Base-by-base conservation (phyloP, 371 early-diverging fungal genomes). In the Capillidium heterosporum region DNA sequence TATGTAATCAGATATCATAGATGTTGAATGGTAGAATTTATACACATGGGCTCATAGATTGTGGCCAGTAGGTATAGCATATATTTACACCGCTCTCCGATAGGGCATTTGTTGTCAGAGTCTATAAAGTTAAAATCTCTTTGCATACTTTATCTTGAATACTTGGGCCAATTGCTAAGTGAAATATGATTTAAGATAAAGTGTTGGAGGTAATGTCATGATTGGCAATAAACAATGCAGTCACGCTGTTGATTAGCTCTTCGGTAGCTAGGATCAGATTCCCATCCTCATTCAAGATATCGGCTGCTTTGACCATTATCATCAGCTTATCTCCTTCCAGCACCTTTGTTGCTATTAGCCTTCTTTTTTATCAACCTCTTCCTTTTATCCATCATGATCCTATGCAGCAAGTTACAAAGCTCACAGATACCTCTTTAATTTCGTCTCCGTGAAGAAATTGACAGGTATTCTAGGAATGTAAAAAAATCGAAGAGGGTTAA, bases 401-500 rank as follows among this genome's bases (percentile, higher is more conserved):
- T n/a, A 3, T 43, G 5, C 21, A 43, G 4, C n/a, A n/a, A 11
- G n/a, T 7, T n/a, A n/a, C 11, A 19, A n/a, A n/a, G 4, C 43
- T n/a, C 3, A 3, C 43, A n/a, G 3, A 43, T 4, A 11, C 5
- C 3, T 19, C 5, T 3, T 19, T 19, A 43, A 43, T 3, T 10
- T 43, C n/a, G n/a, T 11, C 3, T 3, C n/a, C 11, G 5, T 11
- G 21, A 43, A 10, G 5, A 3, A 11, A 43, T 11, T 11, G 43
- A 4, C 4, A 43, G 35, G 7, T 35, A 7, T 13, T 35, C 35
- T 13, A 35, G 35, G 35, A 13, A 13, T 46, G 4, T 54, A 44
- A 47, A 50, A 17, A 28, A 58, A 53, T 41, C 48, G 24, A 27
- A 56, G 48, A 59, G 43, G 39, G 2, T 57, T 53, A 44, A 31